These are phyloP conservation scores for Tuber aestivum DNA, from an alignment of 495 filamentous ascomycete genomes.

Conservation along the genomic window DNA sequence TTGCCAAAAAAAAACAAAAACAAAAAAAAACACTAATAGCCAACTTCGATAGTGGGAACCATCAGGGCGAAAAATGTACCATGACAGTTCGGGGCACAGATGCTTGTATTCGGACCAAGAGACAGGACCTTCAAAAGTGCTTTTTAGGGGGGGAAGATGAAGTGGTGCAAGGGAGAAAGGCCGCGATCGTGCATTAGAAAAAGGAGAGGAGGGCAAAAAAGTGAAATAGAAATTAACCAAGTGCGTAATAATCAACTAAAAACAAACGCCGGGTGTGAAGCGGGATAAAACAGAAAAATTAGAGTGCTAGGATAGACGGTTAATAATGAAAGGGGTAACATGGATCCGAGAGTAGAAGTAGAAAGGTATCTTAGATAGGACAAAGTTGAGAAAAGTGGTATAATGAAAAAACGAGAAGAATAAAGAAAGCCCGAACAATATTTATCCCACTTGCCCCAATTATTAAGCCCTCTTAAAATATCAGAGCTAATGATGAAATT, in stretches of 20 bases:
- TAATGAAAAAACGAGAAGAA: constrained; percentile 13
- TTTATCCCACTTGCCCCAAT: not conserved
- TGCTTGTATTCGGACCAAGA: not conserved
- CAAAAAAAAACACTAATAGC: not conserved
- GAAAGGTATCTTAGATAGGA: not conserved
- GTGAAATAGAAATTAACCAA: constrained; percentile 7
- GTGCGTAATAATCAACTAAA: constrained; percentile 3
- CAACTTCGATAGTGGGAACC: not conserved
- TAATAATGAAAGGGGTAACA: not conserved
- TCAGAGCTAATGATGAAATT: constrained; percentile 6
- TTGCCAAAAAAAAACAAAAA: not conserved
- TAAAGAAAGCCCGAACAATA: constrained; percentile 6
- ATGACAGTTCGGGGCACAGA: not conserved
- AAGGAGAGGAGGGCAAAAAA: not conserved
- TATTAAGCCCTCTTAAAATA: not conserved
- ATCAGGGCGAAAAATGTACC: not conserved
- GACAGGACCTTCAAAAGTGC: not conserved
- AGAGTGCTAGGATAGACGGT: not conserved
- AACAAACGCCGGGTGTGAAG: constrained; percentile 6
- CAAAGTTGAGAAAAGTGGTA: constrained; percentile 3
- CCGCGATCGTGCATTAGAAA: not conserved
- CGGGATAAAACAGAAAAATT: not conserved
- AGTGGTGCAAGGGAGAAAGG: not conserved
- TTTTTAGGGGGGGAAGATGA: not conserved
- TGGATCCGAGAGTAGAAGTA: not conserved